These are phyloP conservation scores for Gigaspora rosea DNA, from an alignment of 192 early-diverging fungal species.

Conservation along the genomic window DNA sequence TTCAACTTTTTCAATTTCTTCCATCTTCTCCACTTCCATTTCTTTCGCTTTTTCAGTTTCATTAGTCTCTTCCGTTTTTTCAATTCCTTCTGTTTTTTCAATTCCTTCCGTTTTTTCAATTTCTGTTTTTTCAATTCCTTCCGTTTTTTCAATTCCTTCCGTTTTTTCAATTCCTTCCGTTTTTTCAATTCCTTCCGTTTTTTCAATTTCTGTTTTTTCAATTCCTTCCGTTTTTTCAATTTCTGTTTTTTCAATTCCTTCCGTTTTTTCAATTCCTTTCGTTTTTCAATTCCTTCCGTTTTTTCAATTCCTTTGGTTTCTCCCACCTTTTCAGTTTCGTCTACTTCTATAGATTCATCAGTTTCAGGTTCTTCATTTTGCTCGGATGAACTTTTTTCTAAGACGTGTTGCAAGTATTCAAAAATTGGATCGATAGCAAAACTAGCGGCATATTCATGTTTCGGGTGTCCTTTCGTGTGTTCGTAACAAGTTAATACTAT, in stretches of 20 bases:
- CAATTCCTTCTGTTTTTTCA: no score
- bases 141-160: background rate
- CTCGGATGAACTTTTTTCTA: background rate
- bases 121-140: background rate
- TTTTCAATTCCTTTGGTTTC: no score
- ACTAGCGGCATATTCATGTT: slow-evolving; percentile 35
- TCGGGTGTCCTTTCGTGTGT: slow-evolving; percentile 22
- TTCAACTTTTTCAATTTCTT: background rate
- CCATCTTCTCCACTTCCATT: background rate
- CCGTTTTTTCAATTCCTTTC: background rate
- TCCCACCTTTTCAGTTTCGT: background rate
- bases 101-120: background rate
- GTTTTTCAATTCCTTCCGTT: background rate
- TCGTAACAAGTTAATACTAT: background rate
- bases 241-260: background rate
- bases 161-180: background rate
- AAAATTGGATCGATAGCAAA: slow-evolving; percentile 20
- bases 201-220: no score
- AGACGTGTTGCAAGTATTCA: background rate
- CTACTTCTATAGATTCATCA: background rate
- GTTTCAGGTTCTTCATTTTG: background rate
- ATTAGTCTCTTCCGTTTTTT: background rate
- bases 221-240: background rate
- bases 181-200: background rate
- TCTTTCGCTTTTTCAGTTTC: background rate